A percentile compares a stretch with the other conserved stretches of the same genome.
These are phyloP conservation scores for Pichia cabralensis DNA, from an alignment of 805 yeast genomes.

Conservation along the genomic window DNA sequence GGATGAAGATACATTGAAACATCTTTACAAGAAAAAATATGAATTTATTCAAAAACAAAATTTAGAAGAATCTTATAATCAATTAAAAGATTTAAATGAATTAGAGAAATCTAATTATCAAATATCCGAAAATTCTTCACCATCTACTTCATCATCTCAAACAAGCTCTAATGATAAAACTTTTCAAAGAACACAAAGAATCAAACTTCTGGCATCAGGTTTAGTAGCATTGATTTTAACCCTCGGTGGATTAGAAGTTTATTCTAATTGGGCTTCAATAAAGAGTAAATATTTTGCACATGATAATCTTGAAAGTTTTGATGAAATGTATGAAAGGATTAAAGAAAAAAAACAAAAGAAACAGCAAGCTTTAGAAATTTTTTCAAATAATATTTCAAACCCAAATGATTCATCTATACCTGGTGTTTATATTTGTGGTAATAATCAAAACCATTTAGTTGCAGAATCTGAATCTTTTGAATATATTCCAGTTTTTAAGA, in stretches of 20 bases:
- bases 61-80: constrained; percentile 5
- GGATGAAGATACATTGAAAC: constrained; percentile 1
- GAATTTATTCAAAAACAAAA: constrained; percentile 7
- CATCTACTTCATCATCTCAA: not conserved
- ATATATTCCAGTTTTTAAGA: constrained; percentile 41
- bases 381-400: constrained; percentile 22
- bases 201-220: constrained; percentile 38
- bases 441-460: constrained; percentile 32
- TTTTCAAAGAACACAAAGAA: constrained; percentile 33
- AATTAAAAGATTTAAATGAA: too few relatives aligned
- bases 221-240: constrained; percentile 29
- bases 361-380: constrained; percentile 12
- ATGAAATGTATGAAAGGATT: constrained; percentile 28
- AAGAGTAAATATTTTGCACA: constrained; percentile 27
- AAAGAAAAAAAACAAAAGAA: constrained; percentile 15
- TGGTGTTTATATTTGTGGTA: constrained; percentile 60
- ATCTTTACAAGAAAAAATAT: constrained; percentile 6
- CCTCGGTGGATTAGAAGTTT: constrained; percentile 31
- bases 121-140: too few relatives aligned
- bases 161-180: constrained; percentile 18
- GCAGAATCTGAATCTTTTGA: constrained; percentile 8
- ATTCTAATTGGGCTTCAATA: constrained; percentile 27
- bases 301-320: constrained; percentile 26
- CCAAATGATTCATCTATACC: constrained; percentile 34
- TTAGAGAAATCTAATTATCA: too few relatives aligned